A percentile compares a stretch with the other conserved stretches of the same genome.
These are phyloP conservation scores for Sporothrix schenckii DNA, from an alignment of 2,329 filamentous ascomycete genomes.

Conservation along the genomic window DNA sequence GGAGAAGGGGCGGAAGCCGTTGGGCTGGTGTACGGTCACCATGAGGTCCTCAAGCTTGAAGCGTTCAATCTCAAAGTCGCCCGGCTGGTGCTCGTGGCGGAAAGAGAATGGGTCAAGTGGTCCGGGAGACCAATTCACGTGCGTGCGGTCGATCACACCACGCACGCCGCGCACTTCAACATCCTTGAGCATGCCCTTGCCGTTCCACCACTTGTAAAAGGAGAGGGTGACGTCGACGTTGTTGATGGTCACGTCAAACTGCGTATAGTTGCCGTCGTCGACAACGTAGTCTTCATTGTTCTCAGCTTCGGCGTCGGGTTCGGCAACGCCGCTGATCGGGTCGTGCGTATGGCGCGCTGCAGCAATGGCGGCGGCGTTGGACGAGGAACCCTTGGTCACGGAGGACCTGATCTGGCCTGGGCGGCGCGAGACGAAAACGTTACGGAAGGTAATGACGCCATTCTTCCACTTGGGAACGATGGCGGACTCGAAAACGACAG, in stretches of 20 bases:
- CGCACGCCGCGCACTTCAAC: slow-evolving; percentile 93
- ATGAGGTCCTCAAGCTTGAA: slow-evolving; percentile 96
- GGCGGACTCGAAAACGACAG: slow-evolving; percentile 94
- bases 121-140: slow-evolving; percentile 70
- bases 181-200: slow-evolving; percentile 85
- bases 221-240: slow-evolving; percentile 96
- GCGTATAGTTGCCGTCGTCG: slow-evolving; percentile 95
- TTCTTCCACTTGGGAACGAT: slow-evolving; percentile 96
- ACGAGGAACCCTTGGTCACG: slow-evolving; percentile 89
- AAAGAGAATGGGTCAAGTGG: slow-evolving; percentile 81
- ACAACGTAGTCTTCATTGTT: slow-evolving; percentile 42
- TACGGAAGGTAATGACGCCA: slow-evolving; percentile 93
- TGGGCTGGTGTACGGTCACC: slow-evolving; percentile 87
- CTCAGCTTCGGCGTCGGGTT: slow-evolving; percentile 42
- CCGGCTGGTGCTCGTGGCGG: slow-evolving; percentile 81
- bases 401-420: slow-evolving; percentile 80
- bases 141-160: slow-evolving; percentile 88
- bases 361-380: slow-evolving; percentile 79
- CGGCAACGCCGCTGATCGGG: not conserved
- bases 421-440: slow-evolving; percentile 90
- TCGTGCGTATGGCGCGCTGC: slow-evolving; percentile 56
- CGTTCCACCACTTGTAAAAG: slow-evolving; percentile 99
- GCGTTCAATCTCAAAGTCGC: slow-evolving; percentile 94
- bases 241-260: slow-evolving; percentile 93
- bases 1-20: slow-evolving; percentile 88